Evolutionary conservation across 1,284 basidiomycete genomes (phyloP).

Genomic region (Kwoniella shivajii): DNA sequence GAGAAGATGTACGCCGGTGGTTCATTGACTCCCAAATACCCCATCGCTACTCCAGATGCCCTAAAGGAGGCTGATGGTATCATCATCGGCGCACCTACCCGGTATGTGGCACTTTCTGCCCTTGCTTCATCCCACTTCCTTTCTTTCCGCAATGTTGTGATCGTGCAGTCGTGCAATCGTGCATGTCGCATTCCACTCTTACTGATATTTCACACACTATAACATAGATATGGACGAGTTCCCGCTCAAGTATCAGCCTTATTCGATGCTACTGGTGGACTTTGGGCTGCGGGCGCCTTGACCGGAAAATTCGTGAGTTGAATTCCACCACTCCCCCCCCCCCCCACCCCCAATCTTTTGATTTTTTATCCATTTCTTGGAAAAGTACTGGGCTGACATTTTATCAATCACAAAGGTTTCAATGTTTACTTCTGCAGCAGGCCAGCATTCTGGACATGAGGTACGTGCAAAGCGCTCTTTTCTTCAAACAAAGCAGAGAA

Average conservation of each 20-base stretch:
- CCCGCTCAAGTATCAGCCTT: slow-evolving; percentile 58
- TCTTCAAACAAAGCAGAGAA: not conserved
- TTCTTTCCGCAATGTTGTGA: too few species aligned
- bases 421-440: slow-evolving; percentile 44
- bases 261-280: slow-evolving; percentile 71
- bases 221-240: slow-evolving; percentile 57
- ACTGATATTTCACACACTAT: not conserved
- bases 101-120: slow-evolving; percentile 13
- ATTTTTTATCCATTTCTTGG: too few species aligned
- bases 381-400: not conserved
- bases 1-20: slow-evolving; percentile 69
- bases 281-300: slow-evolving; percentile 72
- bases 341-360: too few species aligned
- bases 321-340: too few species aligned
- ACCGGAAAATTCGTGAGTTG: slow-evolving; percentile 70
- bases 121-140: not conserved
- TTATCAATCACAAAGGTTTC: not conserved
- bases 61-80: slow-evolving; percentile 64
- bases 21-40: slow-evolving; percentile 62
- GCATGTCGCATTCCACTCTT: too few species aligned
- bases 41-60: slow-evolving; percentile 67
- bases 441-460: slow-evolving; percentile 55
- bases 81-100: slow-evolving; percentile 71
- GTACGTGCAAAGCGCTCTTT: slow-evolving; percentile 14
- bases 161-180: too few species aligned